phyloP scores from a whole-genome alignment of 2,329 filamentous ascomycete genomes.

The Aspergillus amoenus region DNA sequence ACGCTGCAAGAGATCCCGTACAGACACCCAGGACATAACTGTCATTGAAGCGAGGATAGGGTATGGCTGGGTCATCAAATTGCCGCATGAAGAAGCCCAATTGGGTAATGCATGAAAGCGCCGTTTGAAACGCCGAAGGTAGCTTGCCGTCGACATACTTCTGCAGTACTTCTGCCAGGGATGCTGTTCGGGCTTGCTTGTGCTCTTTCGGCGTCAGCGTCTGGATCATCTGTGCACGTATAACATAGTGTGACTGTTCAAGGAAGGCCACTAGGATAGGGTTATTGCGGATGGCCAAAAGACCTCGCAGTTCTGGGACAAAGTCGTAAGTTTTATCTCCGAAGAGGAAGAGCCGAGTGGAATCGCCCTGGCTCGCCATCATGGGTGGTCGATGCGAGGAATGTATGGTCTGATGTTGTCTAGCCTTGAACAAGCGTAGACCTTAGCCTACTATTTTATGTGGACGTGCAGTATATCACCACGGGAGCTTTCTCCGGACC shows the following conservation, averaged over 20 bases:
- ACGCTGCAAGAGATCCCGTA: conserved; percentile 34
- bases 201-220: background rate
- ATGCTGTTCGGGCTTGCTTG: conserved; percentile 6
- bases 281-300: background rate
- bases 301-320: background rate
- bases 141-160: conserved; percentile 3
- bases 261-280: conserved; percentile 14
- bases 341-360: conserved; percentile 16
- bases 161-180: conserved; percentile 9
- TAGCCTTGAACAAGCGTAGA: background rate
- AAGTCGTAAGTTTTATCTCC: conserved; percentile 20
- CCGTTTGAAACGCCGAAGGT: conserved; percentile 7
- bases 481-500: background rate
- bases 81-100: conserved; percentile 13
- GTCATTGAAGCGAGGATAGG: conserved; percentile 4
- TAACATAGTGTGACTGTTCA: conserved; percentile 5
- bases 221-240: conserved; percentile 11
- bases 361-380: background rate
- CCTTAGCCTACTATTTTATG: background rate
- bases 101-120: conserved; percentile 11
- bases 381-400: background rate
- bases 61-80: background rate
- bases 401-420: background rate
- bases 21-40: conserved; percentile 28
- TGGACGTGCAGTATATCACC: background rate